phyloP scores from a whole-genome alignment of 352 stramenopile species.

The Phytophthora vignae region DNA sequence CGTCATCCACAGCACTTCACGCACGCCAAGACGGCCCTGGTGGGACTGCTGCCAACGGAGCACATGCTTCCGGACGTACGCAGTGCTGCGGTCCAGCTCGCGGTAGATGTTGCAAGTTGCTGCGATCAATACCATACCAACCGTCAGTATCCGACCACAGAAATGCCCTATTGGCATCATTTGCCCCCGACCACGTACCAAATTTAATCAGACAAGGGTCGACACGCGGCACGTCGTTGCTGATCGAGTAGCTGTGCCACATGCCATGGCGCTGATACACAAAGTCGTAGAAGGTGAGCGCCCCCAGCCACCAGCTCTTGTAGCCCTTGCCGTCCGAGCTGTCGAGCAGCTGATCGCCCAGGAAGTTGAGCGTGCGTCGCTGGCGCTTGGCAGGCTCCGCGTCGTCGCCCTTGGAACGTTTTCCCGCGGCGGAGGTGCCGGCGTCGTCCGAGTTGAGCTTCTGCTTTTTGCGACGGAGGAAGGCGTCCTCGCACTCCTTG shows the following conservation, averaged over 20 bases:
- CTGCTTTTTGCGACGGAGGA: conserved; percentile 53
- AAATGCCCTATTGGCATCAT: neutral
- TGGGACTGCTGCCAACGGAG: conserved; percentile 80
- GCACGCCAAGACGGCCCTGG: conserved; percentile 71
- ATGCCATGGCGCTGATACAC: conserved; percentile 88
- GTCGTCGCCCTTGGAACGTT: conserved; percentile 47
- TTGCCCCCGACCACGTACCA: conserved; percentile 44
- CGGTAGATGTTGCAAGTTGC: conserved; percentile 88
- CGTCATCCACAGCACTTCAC: conserved; percentile 84
- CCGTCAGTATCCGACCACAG: conserved; percentile 1
- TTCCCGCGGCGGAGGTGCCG: conserved; percentile 10
- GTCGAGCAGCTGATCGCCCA: conserved; percentile 79
- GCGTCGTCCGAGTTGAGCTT: conserved; percentile 29
- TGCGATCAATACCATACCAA: conserved; percentile 22
- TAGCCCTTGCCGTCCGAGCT: conserved; percentile 78
- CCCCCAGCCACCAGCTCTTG: conserved; percentile 88
- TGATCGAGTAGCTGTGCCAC: conserved; percentile 88
- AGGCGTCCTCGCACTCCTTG: conserved; percentile 70
- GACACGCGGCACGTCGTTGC: conserved; percentile 72
- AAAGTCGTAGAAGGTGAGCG: conserved; percentile 87
- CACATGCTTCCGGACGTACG: conserved; percentile 83
- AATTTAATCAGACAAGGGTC: conserved; percentile 80
- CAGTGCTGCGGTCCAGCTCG: conserved; percentile 82
- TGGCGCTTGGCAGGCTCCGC: conserved; percentile 51
- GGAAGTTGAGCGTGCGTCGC: conserved; percentile 71